Evolutionary conservation across 129 eudicot genomes (phyloP).

Genomic region (Flaveria robusta): DNA sequence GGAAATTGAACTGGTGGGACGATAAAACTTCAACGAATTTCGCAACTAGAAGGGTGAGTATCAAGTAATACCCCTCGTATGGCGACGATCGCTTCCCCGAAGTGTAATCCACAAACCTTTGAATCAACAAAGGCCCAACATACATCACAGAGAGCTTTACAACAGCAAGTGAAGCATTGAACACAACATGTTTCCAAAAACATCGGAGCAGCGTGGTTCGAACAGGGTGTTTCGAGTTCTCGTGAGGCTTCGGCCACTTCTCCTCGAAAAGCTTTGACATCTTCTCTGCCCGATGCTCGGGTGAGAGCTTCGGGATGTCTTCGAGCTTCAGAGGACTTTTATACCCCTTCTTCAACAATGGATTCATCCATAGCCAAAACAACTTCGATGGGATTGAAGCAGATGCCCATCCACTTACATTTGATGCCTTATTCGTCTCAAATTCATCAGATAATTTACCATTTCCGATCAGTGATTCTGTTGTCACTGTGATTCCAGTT

Average conservation of each 20-base stretch:
- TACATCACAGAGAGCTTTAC: constrained; percentile 73
- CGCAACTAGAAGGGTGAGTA: constrained; percentile 59
- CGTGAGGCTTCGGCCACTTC: constrained; percentile 78
- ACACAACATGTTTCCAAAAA: constrained; percentile 71
- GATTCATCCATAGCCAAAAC: constrained; percentile 88
- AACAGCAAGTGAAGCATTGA: constrained; percentile 68
- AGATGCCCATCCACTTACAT: constrained; percentile 60
- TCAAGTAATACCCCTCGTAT: constrained; percentile 82
- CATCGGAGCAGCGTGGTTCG: constrained; percentile 61
- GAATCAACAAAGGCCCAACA: constrained; percentile 78
- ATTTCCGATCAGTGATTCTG: too few relatives aligned
- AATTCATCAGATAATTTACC: constrained; percentile 12
- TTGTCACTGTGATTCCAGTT: constrained; percentile 45
- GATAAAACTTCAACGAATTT: constrained; percentile 70
- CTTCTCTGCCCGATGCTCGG: constrained; percentile 68
- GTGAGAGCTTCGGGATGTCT: constrained; percentile 78
- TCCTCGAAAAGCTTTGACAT: constrained; percentile 64
- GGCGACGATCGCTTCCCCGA: constrained; percentile 61
- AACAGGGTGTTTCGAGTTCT: constrained; percentile 75
- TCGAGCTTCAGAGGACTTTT: constrained; percentile 52
- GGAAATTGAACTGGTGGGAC: constrained; percentile 83
- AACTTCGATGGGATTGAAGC: constrained; percentile 66
- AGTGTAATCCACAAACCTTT: constrained; percentile 69
- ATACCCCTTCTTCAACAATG: constrained; percentile 62
- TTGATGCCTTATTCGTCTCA: constrained; percentile 40